Conservation (phyloP, 139 green algal genomes). For the Chlamydomonas sphaeroides region DNA sequence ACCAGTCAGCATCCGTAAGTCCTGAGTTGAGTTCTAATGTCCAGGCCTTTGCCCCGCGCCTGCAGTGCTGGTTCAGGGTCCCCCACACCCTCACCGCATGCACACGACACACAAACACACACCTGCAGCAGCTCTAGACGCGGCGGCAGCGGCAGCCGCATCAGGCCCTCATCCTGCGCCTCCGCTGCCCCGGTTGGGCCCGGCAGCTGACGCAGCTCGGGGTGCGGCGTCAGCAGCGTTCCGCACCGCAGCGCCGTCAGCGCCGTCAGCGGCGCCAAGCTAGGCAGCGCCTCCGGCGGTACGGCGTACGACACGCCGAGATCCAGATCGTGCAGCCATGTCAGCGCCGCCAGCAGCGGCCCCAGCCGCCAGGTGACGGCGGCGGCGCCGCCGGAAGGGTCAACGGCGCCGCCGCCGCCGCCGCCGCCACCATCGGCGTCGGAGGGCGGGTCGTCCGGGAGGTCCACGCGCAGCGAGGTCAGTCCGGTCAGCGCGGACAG, state of each 20-base stretch:
- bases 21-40: too few relatives aligned
- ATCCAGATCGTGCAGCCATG: slow-evolving; percentile 26
- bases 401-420: too few relatives aligned
- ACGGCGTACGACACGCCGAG: slow-evolving; percentile 4
- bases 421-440: neutral
- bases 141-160: neutral
- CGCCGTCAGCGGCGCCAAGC: neutral
- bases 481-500: slow-evolving; percentile 2
- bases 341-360: slow-evolving; percentile 2
- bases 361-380: neutral
- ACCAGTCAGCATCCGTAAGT: too few relatives aligned
- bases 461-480: neutral
- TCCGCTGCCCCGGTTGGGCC: neutral
- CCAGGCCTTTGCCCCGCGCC: too few relatives aligned
- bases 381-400: neutral
- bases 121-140: too few relatives aligned
- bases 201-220: too few relatives aligned
- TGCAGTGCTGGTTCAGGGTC: too few relatives aligned
- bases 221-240: neutral
- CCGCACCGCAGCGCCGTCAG: slow-evolving; percentile 13
- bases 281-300: slow-evolving; percentile 11
- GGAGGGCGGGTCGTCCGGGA: neutral
- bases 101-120: too few relatives aligned
- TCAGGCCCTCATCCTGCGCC: too few relatives aligned
- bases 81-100: too few relatives aligned